These are phyloP conservation scores for Bifiguratus adelaidae DNA, from an alignment of 192 early-diverging fungal species.

Conservation along the genomic window DNA sequence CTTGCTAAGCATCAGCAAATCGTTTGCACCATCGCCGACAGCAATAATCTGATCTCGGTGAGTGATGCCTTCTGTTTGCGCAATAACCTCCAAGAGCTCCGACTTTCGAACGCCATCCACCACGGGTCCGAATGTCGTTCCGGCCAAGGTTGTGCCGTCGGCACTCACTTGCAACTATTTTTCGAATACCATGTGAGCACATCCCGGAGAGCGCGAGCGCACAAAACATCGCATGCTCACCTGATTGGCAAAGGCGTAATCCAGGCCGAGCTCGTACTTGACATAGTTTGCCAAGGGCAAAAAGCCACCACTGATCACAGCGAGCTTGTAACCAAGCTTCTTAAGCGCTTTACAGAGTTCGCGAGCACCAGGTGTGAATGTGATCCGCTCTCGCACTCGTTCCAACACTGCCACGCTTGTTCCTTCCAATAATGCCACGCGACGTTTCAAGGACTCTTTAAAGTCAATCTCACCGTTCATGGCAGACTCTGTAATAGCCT, in stretches of 20 bases:
- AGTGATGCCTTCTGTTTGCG: conserved; percentile 81
- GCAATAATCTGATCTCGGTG: conserved; percentile 91
- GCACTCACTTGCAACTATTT: conserved; percentile 67
- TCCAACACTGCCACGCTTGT: conserved; percentile 76
- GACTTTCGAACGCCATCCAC: conserved; percentile 91
- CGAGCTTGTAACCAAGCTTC: conserved; percentile 87
- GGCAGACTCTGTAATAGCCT: conserved; percentile 89
- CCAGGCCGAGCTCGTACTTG: conserved; percentile 79
- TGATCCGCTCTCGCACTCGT: conserved; percentile 58
- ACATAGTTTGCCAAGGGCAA: conserved; percentile 89
- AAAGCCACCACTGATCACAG: conserved; percentile 95
- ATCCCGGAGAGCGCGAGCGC: not conserved
- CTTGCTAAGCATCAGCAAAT: conserved; percentile 88
- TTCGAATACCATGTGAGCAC: not conserved
- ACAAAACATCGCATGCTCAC: conserved; percentile 17
- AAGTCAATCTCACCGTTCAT: conserved; percentile 99
- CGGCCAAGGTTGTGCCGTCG: conserved; percentile 75
- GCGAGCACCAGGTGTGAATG: conserved; percentile 87
- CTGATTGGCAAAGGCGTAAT: conserved; percentile 97
- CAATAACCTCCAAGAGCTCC: conserved; percentile 90
- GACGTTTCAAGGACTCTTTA: conserved; percentile 78
- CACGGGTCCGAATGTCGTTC: conserved; percentile 80
- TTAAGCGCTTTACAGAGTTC: conserved; percentile 85
- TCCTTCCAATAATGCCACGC: conserved; percentile 82
- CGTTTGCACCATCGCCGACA: conserved; percentile 97